Evolutionary conservation across 2,329 filamentous ascomycete species (phyloP), one percentile per base, ranked within the genome.

Genomic region (Talaromyces funiculosus): DNA sequence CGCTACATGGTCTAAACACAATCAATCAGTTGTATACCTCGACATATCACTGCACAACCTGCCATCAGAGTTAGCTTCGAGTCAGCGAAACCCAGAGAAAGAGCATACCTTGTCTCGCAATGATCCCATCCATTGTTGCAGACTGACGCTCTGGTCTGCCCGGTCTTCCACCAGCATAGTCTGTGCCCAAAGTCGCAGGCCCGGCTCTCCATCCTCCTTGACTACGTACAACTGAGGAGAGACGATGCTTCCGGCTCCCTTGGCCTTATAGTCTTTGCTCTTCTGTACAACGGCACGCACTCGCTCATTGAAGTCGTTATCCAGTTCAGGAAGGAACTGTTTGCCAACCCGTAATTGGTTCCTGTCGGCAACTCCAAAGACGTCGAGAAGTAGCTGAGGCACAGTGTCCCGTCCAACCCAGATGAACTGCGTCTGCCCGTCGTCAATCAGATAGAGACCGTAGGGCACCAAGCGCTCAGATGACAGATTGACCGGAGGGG

Each of bases 301-400:
- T 26, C 93, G 86, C 80, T 97, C 93, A 76, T 92, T 97, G 82
- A 97, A 97, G 74, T 99, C 94, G 67, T 91, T 93, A 68, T 97
- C 94, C 40, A 97, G 79, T 67, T 95, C 87, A 0, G 93, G 92
- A 64, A 99, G 76, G 4, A 86, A 85, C 24, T 88, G 88, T 82
- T 99, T 99, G 74, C 94, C 94, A 64, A 97, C 90, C 66, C 91
- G 92, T 63, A 99, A 80, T 71, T 91, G 88, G 40, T 86, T 87
- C 71, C 90, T 87, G 75, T 97, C 92, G 49, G 88, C 82, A 10
- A 94, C 82, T 24, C 92, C 93, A 73, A 99, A 99, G 5, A 97
- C 93, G 69, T 99, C 94, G 57, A 83, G 77, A 42, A 97, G 81
- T 33, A 99, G 83, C 71, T 96, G 91, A 1, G 92, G 91, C 29